These are phyloP conservation scores for Zasmidium cellare DNA, from an alignment of 2,329 filamentous ascomycete species.

Conservation along the genomic window DNA sequence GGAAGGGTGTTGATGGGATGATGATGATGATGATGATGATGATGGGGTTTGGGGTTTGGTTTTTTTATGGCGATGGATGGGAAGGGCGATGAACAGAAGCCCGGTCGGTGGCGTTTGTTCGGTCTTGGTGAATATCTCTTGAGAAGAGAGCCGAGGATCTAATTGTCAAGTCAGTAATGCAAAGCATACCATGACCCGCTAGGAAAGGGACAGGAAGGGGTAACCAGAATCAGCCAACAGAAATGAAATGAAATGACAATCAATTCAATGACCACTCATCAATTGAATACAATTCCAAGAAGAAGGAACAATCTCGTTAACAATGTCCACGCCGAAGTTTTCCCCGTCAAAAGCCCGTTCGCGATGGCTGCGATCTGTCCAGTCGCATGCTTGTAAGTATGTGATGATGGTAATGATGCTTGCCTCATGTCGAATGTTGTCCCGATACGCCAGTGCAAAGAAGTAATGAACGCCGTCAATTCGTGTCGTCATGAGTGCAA, in stretches of 20 bases:
- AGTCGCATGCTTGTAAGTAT: not conserved
- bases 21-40: slow-evolving; percentile 2
- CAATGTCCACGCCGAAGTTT: not conserved
- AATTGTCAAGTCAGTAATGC: not conserved
- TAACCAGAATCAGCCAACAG: no score
- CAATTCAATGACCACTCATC: not conserved
- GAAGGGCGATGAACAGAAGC: not conserved
- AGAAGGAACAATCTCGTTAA: not conserved
- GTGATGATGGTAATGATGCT: not conserved
- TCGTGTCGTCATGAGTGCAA: not conserved
- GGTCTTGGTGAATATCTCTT: not conserved
- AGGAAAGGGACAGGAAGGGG: no score
- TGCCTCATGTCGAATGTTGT: not conserved
- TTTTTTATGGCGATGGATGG: no score
- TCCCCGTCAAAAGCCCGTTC: not conserved
- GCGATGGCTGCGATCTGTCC: no score
- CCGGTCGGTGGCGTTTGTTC: not conserved
- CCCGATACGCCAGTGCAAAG: not conserved
- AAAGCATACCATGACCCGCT: not conserved
- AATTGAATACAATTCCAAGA: not conserved
- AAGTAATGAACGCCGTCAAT: not conserved
- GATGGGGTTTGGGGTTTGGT: not conserved
- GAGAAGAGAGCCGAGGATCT: not conserved
- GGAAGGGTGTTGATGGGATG: not conserved
- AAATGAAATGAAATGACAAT: no score